Evolutionary conservation across 306 rosid species (phyloP), one percentile per base, ranked within the genome.

Genomic region (Sicyos edulis): DNA sequence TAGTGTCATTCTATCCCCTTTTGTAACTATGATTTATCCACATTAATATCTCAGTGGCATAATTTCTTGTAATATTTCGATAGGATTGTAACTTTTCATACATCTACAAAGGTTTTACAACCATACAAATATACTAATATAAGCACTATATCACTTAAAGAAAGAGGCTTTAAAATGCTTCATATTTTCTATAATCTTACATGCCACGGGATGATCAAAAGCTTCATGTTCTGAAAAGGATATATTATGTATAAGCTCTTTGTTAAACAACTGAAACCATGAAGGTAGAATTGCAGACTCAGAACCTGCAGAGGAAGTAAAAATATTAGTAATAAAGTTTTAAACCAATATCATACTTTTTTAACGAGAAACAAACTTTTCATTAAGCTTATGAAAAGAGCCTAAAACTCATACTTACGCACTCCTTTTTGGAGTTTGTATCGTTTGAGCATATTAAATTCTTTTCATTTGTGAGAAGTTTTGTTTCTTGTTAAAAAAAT

Each of bases 191-290:
- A 67, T 67, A 49, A 77, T 76, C 90, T 86, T 85, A 91, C 99
- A 93, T 83, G 90, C 90, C 88, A 93, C 96, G 12, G 99, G 99
- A 87, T 93, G 96, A 79, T 93, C 99, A 89, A 93, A 91, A 82
- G 96, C 91, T 87, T 93, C 99, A 50, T 93, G 99, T 72, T 93
- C 99, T 54, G 97, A 93, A 89, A 91, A 93, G 53, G 99, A 91
- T 49, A 86, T 83, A 40, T 82, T 78, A 5, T 79, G 89, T 15
- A 87, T 76, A 75, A 91, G 97, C 86, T 87, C 96, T 80, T 89
- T 86, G 80, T 93, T 93, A 77, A 93, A 87, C 82, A 83, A 76
- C 75, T 86, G 91, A 85, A 93, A 89, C 99, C 96, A 93, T 15
- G 95, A 77, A 57, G 97, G 96, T 53, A 82, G 71, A 81, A 80